Evolutionary conservation across 176 grass and related monocot species (phyloP).

Genomic region (Carex parvula): DNA sequence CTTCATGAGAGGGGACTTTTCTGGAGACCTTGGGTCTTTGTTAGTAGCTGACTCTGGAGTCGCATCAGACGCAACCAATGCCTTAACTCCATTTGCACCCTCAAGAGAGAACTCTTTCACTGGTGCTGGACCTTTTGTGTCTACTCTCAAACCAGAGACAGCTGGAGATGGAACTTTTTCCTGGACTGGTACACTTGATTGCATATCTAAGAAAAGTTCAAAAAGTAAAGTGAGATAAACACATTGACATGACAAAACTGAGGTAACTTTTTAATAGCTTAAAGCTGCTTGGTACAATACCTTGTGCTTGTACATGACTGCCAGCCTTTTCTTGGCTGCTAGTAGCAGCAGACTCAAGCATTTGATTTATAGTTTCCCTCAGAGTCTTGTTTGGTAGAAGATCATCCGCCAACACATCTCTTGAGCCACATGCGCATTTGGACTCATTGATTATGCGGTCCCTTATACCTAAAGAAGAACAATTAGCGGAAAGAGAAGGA

Average conservation of each 20-base stretch:
- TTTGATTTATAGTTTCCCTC: constrained; percentile 85
- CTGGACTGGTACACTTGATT: constrained; percentile 57
- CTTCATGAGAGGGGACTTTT: constrained; percentile 44
- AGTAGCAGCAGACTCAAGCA: constrained; percentile 77
- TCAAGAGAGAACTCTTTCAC: constrained; percentile 57
- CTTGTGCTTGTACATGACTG: constrained; percentile 72
- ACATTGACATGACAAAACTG: not conserved
- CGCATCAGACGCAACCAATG: constrained; percentile 49
- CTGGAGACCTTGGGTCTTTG: constrained; percentile 49
- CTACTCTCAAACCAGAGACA: constrained; percentile 81
- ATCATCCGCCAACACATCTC: constrained; percentile 87
- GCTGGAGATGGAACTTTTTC: constrained; percentile 67
- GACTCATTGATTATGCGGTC: constrained; percentile 78
- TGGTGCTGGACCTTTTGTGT: constrained; percentile 43
- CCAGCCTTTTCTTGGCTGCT: constrained; percentile 86
- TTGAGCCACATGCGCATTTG: constrained; percentile 84
- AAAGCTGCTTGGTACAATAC: constrained; percentile 34
- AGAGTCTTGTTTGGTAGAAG: constrained; percentile 93
- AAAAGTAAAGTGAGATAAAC: not conserved
- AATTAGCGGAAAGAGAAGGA: not conserved
- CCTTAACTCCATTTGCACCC: constrained; percentile 42
- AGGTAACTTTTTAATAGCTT: not conserved
- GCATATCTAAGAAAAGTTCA: constrained; percentile 53
- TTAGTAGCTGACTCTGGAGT: constrained; percentile 41
- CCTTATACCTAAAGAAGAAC: constrained; percentile 66